Evolutionary conservation across 495 filamentous ascomycete species (phyloP), one percentile per base, ranked within the genome.

Genomic region (Penicillium canescens): DNA sequence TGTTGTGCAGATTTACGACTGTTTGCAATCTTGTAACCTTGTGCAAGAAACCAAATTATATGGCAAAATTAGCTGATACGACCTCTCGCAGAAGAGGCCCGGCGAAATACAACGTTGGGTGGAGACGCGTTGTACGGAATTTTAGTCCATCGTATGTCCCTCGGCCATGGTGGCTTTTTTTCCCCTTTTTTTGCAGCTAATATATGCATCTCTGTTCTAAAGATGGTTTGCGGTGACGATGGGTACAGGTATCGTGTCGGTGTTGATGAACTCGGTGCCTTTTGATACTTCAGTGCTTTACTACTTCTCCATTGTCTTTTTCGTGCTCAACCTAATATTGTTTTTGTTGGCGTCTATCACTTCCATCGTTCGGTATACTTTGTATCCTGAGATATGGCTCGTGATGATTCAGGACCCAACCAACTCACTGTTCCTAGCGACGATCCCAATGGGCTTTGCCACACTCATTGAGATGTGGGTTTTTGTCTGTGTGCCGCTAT

Each of bases 391-490:
- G 37, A 71, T 75, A 35, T 80, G 74, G 74, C 47, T 24, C 4
- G 66, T 73, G 16, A 75, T 80, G 74, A 63, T 80, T 12, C 70
- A 65, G 23, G 71, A 80, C 49, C 78, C 78, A 0, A 57, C 51
- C 10, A 75, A 79, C 38, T 74, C 71, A 3, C 57, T 78, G 3
- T 81, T 79, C 46, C 49, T 80, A 5, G 78, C 70, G 1, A 78
- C 76, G 0, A 52, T 74, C 8, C 78, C 78, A 2, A 79, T 79
- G 72, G 75, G 74, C 1, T 72, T 80, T 28, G 75, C 78, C 0
- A 81, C 78, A 0, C 61, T 80, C n/a, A 69, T 81, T 35, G 74
- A 80, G 52, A 72, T 78, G 68, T 74, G 71, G 60, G 58, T 72
- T 4, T 59, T 72, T 23, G 54, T 75, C 24, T 80, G 75, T 50